phyloP scores from a whole-genome alignment of 2,329 filamentous ascomycete species.

The Rhynchosporium secalis region DNA sequence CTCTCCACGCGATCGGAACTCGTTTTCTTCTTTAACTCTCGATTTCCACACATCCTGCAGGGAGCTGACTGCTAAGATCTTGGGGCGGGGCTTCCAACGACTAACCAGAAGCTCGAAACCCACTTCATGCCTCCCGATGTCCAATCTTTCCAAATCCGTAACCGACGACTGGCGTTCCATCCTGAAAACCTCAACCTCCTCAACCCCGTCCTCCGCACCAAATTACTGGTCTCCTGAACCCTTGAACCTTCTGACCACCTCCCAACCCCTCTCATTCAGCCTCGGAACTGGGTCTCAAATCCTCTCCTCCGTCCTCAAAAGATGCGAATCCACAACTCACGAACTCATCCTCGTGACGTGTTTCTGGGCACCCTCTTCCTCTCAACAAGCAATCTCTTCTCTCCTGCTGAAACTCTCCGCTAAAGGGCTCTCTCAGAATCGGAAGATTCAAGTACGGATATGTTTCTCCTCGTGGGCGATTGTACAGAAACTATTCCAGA shows the following conservation, averaged over 20 bases:
- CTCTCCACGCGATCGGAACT: not conserved
- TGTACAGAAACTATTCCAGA: conserved; percentile 74
- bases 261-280: conserved; percentile 48
- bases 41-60: too few relatives aligned
- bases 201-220: conserved; percentile 46
- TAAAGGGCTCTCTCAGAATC: conserved; percentile 42
- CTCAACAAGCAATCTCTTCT: conserved; percentile 56
- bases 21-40: too few relatives aligned
- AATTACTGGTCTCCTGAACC: conserved; percentile 48
- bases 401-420: conserved; percentile 60
- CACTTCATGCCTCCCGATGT: not conserved
- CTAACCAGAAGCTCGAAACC: not conserved
- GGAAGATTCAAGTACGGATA: conserved; percentile 53
- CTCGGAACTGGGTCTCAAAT: conserved; percentile 60
- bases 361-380: conserved; percentile 73
- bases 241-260: conserved; percentile 50
- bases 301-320: conserved; percentile 56
- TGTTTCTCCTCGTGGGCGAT: conserved; percentile 75
- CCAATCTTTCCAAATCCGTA: conserved; percentile 8
- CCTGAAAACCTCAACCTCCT: conserved; percentile 17
- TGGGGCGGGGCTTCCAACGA: too few relatives aligned
- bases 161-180: conserved; percentile 25
- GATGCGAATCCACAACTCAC: conserved; percentile 57
- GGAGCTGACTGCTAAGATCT: too few relatives aligned
- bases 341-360: conserved; percentile 79